Conservation (phyloP, 108 stramenopile genomes). For the Craspedostauros australis region DNA sequence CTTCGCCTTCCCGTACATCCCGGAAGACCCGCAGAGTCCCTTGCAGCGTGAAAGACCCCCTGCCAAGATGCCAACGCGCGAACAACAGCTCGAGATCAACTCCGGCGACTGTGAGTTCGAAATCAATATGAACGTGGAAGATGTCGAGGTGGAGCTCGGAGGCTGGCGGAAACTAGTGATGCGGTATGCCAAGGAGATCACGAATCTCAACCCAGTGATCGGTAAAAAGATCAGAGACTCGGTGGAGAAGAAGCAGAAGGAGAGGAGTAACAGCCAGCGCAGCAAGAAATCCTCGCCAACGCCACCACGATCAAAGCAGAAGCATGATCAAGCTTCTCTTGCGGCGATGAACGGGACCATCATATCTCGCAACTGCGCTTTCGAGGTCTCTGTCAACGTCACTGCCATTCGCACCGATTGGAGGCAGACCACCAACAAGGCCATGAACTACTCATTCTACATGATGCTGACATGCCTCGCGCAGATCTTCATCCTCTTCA, state of each 20-base stretch:
- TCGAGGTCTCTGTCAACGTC: slow-evolving; percentile 57
- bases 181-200: slow-evolving; percentile 12
- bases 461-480: slow-evolving; percentile 87
- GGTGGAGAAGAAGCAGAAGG: neutral
- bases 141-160: slow-evolving; percentile 52
- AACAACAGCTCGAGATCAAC: slow-evolving; percentile 55
- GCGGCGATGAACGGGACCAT: slow-evolving; percentile 64
- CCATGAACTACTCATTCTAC: slow-evolving; percentile 86
- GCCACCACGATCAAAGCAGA: slow-evolving; percentile 5
- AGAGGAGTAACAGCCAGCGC: neutral
- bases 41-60: slow-evolving; percentile 34
- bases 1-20: slow-evolving; percentile 61
- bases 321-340: slow-evolving; percentile 56
- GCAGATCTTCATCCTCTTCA: slow-evolving; percentile 82
- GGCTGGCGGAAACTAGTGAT: slow-evolving; percentile 54
- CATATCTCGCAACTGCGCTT: slow-evolving; percentile 62
- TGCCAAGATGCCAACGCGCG: slow-evolving; percentile 43
- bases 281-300: neutral
- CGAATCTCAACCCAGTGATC: neutral
- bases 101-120: slow-evolving; percentile 74
- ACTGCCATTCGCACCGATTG: slow-evolving; percentile 85
- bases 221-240: neutral
- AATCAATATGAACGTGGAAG: slow-evolving; percentile 61
- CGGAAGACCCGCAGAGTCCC: slow-evolving; percentile 51
- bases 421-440: slow-evolving; percentile 76